Conservation (phyloP, 495 filamentous ascomycete genomes). For the Pyrenula aspistea region DNA sequence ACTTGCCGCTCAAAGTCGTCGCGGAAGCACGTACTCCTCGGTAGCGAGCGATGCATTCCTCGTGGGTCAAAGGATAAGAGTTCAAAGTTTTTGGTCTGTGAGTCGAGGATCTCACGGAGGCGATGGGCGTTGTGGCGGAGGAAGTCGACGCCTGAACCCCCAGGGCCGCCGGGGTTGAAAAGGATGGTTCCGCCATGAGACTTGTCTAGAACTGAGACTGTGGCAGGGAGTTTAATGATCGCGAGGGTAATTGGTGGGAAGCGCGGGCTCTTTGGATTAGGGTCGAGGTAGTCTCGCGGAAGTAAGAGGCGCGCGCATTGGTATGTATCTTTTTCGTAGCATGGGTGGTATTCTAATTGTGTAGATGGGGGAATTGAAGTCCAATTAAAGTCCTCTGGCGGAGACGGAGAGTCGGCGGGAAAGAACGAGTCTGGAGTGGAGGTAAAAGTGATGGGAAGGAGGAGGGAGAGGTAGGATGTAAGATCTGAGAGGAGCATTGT, state of each 20-base stretch:
- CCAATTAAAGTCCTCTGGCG: not conserved
- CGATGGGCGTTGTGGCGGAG: constrained; percentile 6
- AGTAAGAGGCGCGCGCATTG: constrained; percentile 45
- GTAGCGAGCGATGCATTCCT: constrained; percentile 38
- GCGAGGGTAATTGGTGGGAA: constrained; percentile 31
- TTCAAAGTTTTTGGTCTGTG: constrained; percentile 33
- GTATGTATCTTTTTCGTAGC: constrained; percentile 21
- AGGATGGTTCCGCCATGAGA: constrained; percentile 33
- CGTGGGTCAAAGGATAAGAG: constrained; percentile 46
- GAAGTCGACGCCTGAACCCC: constrained; percentile 24
- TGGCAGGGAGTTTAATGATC: constrained; percentile 36
- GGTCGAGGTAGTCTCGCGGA: constrained; percentile 42
- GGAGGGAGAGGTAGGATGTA: not conserved
- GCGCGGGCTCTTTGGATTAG: constrained; percentile 20
- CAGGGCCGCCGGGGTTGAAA: constrained; percentile 36
- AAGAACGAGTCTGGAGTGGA: not conserved
- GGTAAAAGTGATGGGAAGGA: not conserved
- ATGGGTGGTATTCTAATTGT: constrained; percentile 23
- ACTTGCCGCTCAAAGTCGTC: constrained; percentile 21
- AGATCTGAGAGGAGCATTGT: not conserved
- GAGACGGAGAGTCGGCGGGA: not conserved
- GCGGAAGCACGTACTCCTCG: constrained; percentile 36
- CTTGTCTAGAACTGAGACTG: constrained; percentile 27
- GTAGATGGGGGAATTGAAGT: constrained; percentile 17
- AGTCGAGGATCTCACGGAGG: constrained; percentile 3